Evolutionary conservation across 1,139 yeast genomes (phyloP).

Genomic region (Arxiozyma bovina): DNA sequence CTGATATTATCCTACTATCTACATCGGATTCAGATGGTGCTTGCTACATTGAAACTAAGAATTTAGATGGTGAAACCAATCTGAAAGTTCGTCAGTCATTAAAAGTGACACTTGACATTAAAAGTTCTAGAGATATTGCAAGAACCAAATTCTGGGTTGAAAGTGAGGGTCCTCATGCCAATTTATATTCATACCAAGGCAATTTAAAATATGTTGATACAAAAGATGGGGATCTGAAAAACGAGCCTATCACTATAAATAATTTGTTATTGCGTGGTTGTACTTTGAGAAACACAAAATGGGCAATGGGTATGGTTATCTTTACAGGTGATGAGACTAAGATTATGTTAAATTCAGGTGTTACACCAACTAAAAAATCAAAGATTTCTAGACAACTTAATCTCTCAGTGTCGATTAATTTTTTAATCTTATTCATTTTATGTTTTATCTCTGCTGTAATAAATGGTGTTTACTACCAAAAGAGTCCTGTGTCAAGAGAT

Average conservation of each 20-base stretch:
- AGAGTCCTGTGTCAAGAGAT: slow-evolving; percentile 46
- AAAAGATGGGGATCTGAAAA: slow-evolving; percentile 37
- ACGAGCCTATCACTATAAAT: slow-evolving; percentile 72
- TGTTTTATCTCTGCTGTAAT: slow-evolving; percentile 78
- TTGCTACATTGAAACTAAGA: slow-evolving; percentile 89
- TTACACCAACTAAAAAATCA: slow-evolving; percentile 82
- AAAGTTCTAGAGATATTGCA: slow-evolving; percentile 64
- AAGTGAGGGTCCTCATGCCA: slow-evolving; percentile 83
- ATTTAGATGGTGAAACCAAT: slow-evolving; percentile 94
- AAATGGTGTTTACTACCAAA: slow-evolving; percentile 66
- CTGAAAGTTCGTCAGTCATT: slow-evolving; percentile 72
- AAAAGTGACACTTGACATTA: slow-evolving; percentile 55
- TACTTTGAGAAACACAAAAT: slow-evolving; percentile 81
- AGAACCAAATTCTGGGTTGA: slow-evolving; percentile 75
- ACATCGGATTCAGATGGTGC: slow-evolving; percentile 85
- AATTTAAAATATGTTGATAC: slow-evolving; percentile 35
- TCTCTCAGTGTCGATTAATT: slow-evolving; percentile 71
- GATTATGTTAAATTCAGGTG: slow-evolving; percentile 87
- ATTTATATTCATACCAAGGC: slow-evolving; percentile 80
- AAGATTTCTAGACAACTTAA: slow-evolving; percentile 79
- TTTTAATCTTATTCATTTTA: slow-evolving; percentile 59
- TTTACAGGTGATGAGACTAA: slow-evolving; percentile 90
- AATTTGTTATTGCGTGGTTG: slow-evolving; percentile 84
- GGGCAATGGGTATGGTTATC: slow-evolving; percentile 84
- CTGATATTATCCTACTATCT: slow-evolving; percentile 71